A percentile compares a stretch with the other conserved stretches of the same genome.
Evolutionary conservation across 768 basidiomycete genomes (phyloP).

Genomic region (Pilatotrama ljubarskyi): DNA sequence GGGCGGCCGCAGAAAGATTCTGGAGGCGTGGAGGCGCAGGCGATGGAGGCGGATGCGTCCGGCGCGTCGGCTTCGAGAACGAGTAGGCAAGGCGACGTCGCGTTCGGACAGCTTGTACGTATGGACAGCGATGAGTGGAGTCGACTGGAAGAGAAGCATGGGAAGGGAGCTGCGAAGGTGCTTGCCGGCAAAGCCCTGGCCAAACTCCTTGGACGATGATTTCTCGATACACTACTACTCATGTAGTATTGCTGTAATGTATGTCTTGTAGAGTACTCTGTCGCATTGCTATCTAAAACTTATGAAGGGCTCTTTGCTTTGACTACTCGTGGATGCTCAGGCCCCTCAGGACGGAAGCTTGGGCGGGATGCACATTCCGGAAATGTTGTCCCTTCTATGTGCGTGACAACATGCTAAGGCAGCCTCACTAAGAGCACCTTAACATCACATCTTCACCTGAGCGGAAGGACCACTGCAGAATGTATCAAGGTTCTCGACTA

Average conservation of each 20-base stretch:
- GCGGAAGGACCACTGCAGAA: no score
- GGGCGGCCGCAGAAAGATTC: neutral
- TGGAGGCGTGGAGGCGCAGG: neutral
- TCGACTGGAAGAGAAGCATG: constrained; percentile 2
- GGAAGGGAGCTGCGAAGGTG: constrained; percentile 8
- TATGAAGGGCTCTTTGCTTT: no score
- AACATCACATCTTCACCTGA: no score
- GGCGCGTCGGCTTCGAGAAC: neutral
- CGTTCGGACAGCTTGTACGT: neutral
- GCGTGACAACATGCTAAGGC: no score
- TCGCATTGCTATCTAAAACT: no score
- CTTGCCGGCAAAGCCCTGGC: constrained; percentile 5
- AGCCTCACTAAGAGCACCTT: no score
- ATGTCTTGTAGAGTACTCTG: no score
- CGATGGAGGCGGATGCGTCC: neutral
- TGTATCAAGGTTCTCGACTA: no score
- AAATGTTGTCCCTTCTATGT: no score
- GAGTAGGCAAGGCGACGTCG: neutral
- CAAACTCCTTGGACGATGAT: neutral
- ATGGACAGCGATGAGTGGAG: neutral
- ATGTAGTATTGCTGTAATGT: neutral
- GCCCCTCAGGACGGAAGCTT: no score
- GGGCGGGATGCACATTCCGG: no score
- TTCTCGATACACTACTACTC: neutral
- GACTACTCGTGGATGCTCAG: no score